These are phyloP conservation scores for Phytopythium vexans DNA, from an alignment of 352 stramenopile species.

Conservation along the genomic window DNA sequence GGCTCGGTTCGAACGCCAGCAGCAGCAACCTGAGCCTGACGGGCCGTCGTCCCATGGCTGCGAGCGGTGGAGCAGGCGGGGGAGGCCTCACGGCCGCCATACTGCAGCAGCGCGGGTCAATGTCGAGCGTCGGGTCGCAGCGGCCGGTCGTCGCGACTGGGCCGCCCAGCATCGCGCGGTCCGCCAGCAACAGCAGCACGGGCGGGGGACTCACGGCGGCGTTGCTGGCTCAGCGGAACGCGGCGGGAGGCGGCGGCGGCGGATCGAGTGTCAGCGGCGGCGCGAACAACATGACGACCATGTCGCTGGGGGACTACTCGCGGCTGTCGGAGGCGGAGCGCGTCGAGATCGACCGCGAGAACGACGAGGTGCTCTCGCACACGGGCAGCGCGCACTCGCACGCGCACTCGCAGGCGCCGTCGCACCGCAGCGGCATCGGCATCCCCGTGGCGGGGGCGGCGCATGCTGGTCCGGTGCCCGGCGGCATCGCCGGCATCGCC, in stretches of 20 bases:
- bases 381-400: constrained; percentile 18
- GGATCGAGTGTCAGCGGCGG: no score
- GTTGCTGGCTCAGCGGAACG: constrained; percentile 35
- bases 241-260: background rate
- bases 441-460: constrained; percentile 1
- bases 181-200: constrained; percentile 2
- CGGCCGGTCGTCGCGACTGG: no score
- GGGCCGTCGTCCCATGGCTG: no score
- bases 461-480: background rate
- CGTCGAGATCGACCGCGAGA: constrained; percentile 4
- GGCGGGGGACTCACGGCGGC: constrained; percentile 26
- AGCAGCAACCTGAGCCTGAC: no score
- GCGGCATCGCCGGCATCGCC: constrained; percentile 3
- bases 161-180: constrained; percentile 1
- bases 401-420: background rate
- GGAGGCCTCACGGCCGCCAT: constrained; percentile 32
- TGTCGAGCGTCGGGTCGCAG: background rate
- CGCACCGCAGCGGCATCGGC: constrained; percentile 11
- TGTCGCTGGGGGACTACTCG: constrained; percentile 9
- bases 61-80: background rate
- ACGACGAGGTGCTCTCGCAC: constrained; percentile 35
- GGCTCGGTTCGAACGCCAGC: constrained; percentile 13
- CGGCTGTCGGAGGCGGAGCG: constrained; percentile 7
- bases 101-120: constrained; percentile 28
- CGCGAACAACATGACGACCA: background rate